Base-by-base conservation (phyloP, 768 basidiomycete species). In the Macrolepiota fuliginosa region DNA sequence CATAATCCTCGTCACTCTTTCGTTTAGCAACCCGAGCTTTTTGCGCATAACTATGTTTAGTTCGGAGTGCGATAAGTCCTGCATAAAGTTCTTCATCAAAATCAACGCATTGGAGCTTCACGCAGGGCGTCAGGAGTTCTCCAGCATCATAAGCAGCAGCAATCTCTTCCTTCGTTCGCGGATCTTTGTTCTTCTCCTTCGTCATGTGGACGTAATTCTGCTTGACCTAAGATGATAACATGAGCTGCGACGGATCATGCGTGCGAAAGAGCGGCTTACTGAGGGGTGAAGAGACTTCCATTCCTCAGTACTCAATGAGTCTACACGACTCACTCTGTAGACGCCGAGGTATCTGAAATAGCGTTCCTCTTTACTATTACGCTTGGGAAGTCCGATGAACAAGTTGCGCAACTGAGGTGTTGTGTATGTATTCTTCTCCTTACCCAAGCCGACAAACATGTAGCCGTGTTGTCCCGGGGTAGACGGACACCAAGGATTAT, bases 401-500 rank as follows among this genome's bases (percentile, higher is more conserved):
- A 84, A 58, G 59, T 82, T 76, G 22, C 76, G 76, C 10, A 70
- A 65, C 36, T 80, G 77, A 13, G 79, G 72, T 42, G 70, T 62
- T 40, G 65, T 62, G 65, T 83, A 84, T 6, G 75, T 74, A 42
- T 76, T 70, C 46, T 73, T 71, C 45, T 84, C 83, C 45, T 70
- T 75, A 9, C 79, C 79, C 55, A 84, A 73, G 17, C 82, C 83
- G 27, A 85, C 81, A 50, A 84, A 84, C 71, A 86, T 81, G 64
- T 77, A 86, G 1, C 83, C 83, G 61, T 84, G 81, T 56, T 79
- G 68, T 9, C 83, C 83, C 10, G 82, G 81, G 1, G 58, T 66
- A 4, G 71, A 68, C 2, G 83, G 83, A 49, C 80, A 81, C 84
- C 83, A 86, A 11, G 81, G 80, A 60, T 84, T 85, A 53, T 80